Percentiles rank a stretch among this genome's conserved stretches.
Conservation (phyloP, 805 yeast species). For the Martiniozyma abietophila region DNA sequence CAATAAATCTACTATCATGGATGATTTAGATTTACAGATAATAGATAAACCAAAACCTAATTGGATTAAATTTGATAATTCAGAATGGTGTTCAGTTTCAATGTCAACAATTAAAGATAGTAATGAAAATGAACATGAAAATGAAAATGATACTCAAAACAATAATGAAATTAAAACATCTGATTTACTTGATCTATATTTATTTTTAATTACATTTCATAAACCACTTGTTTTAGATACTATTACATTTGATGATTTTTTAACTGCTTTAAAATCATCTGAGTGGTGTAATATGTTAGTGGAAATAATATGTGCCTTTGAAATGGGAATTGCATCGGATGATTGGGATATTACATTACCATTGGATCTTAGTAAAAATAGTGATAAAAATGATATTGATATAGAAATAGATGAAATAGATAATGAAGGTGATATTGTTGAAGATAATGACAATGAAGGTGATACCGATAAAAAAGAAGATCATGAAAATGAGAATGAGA, state of each 20-base stretch:
- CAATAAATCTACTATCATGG: conserved; percentile 15
- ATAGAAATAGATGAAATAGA: conserved; percentile 18
- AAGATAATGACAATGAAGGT: conserved; percentile 17
- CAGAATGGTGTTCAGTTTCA: neutral
- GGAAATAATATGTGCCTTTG: conserved; percentile 60
- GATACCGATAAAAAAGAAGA: conserved; percentile 13
- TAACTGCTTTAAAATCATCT: conserved; percentile 46
- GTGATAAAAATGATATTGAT: conserved; percentile 17
- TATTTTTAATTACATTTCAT: conserved; percentile 62
- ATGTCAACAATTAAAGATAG: too few relatives aligned
- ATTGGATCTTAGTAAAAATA: conserved; percentile 12
- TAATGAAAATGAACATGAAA: too few relatives aligned
- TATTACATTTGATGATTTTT: conserved; percentile 71
- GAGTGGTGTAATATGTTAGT: conserved; percentile 43
- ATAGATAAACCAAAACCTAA: conserved; percentile 17
- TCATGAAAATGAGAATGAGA: conserved; percentile 11
- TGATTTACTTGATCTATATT: conserved; percentile 62
- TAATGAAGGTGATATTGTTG: conserved; percentile 18
- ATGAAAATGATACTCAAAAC: too few relatives aligned
- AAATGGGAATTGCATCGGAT: conserved; percentile 39
- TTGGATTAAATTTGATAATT: conserved; percentile 16
- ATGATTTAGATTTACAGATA: conserved; percentile 26
- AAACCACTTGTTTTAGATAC: conserved; percentile 57
- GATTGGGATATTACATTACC: conserved; percentile 20
- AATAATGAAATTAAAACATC: too few relatives aligned